Evolutionary conservation across 768 basidiomycete genomes (phyloP).

Genomic region (Suillus lakei): DNA sequence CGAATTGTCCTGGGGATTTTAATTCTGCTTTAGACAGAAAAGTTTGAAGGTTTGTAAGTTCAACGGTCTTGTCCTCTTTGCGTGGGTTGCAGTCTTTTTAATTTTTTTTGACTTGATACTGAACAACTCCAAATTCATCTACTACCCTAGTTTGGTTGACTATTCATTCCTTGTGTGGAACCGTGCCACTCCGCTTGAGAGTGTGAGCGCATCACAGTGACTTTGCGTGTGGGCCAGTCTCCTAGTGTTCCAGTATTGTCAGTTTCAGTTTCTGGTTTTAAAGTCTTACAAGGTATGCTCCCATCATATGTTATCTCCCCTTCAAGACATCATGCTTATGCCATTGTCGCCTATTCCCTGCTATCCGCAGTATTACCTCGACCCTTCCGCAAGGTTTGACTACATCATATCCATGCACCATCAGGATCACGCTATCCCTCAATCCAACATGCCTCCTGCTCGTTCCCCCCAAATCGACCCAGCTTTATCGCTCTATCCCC

Average conservation of each 20-base stretch:
- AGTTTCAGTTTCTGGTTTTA: slow-evolving; percentile 12
- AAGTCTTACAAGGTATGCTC: slow-evolving; percentile 18
- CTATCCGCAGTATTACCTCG: slow-evolving; percentile 26
- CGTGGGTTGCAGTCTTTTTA: slow-evolving; percentile 10
- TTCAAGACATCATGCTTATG: slow-evolving; percentile 18
- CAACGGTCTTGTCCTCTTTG: not conserved
- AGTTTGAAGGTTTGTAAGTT: slow-evolving; percentile 13
- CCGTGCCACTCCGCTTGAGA: slow-evolving; percentile 15
- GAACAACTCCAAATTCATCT: slow-evolving; percentile 1
- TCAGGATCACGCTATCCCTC: slow-evolving; percentile 46
- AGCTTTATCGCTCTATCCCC: slow-evolving; percentile 65
- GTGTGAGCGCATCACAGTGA: slow-evolving; percentile 5
- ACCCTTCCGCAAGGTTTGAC: slow-evolving; percentile 42
- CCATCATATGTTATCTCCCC: slow-evolving; percentile 5
- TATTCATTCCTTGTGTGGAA: slow-evolving; percentile 15
- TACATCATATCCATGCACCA: slow-evolving; percentile 48
- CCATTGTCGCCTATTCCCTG: slow-evolving; percentile 23
- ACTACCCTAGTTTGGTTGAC: not conserved
- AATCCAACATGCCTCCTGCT: slow-evolving; percentile 46
- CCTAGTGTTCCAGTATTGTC: not conserved
- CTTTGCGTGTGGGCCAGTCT: slow-evolving; percentile 12
- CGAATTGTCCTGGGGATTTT: slow-evolving; percentile 10
- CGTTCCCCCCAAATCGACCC: slow-evolving; percentile 75
- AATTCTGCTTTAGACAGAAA: slow-evolving; percentile 13
- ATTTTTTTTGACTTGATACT: not conserved